A percentile compares a stretch with the other conserved stretches of the same genome.
These are phyloP conservation scores for Waltergamsia citrina DNA, from an alignment of 2,329 filamentous ascomycete genomes.

Conservation along the genomic window DNA sequence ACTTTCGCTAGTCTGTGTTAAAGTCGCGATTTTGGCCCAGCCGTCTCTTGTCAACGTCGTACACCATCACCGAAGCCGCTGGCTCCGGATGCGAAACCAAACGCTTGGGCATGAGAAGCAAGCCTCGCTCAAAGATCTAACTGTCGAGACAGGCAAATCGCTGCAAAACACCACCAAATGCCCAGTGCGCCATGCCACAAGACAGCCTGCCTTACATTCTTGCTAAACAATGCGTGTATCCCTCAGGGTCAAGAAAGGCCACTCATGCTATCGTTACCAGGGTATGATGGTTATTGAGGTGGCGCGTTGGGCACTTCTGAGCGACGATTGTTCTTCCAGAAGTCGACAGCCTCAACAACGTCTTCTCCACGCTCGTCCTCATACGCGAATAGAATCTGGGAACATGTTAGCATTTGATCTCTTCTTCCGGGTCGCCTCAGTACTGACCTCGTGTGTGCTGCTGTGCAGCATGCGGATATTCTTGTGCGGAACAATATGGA, in stretches of 20 bases:
- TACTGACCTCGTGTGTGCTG: slow-evolving; percentile 83
- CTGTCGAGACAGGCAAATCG: too few relatives aligned
- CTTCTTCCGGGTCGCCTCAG: too few relatives aligned
- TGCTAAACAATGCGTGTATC: too few relatives aligned
- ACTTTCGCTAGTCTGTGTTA: too few relatives aligned
- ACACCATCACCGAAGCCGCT: too few relatives aligned
- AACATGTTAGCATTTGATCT: neutral
- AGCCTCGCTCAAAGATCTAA: too few relatives aligned
- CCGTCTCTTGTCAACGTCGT: too few relatives aligned
- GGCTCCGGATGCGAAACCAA: too few relatives aligned
- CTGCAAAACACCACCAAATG: too few relatives aligned
- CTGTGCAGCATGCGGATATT: slow-evolving; percentile 97
- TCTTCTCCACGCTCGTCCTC: slow-evolving; percentile 93
- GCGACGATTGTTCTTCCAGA: slow-evolving; percentile 67
- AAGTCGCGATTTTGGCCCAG: too few relatives aligned
- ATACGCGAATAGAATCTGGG: slow-evolving; percentile 90
- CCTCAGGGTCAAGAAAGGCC: too few relatives aligned
- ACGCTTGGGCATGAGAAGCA: neutral
- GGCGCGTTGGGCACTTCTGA: slow-evolving; percentile 27
- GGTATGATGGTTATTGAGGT: slow-evolving; percentile 5
- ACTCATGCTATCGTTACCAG: too few relatives aligned
- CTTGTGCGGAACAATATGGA: slow-evolving; percentile 93
- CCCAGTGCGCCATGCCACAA: neutral
- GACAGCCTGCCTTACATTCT: neutral
- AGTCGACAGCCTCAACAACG: slow-evolving; percentile 89